Conservation (phyloP, 768 basidiomycete genomes). For the Tricholomella constricta region DNA sequence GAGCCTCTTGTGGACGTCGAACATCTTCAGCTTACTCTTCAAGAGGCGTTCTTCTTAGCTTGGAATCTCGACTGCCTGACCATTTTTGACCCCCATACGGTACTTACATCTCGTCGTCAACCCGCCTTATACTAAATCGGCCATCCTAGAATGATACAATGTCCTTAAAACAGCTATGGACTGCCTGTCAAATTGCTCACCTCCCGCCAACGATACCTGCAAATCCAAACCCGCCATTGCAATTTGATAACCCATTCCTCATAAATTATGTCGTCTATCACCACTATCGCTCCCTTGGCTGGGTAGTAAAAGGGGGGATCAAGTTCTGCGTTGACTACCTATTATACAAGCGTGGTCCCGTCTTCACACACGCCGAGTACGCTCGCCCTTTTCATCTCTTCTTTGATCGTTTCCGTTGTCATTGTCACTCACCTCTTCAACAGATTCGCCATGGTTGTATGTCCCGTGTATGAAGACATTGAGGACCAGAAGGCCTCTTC, state of each 20-base stretch:
- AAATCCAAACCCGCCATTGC: slow-evolving; percentile 29
- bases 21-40: slow-evolving; percentile 87
- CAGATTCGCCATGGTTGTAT: slow-evolving; percentile 89
- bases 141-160: slow-evolving; percentile 51
- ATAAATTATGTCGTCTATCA: slow-evolving; percentile 90
- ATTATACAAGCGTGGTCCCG: slow-evolving; percentile 91
- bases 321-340: slow-evolving; percentile 98
- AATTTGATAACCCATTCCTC: slow-evolving; percentile 91
- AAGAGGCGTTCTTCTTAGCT: slow-evolving; percentile 86
- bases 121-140: slow-evolving; percentile 1
- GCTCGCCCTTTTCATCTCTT: slow-evolving; percentile 27
- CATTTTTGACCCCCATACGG: slow-evolving; percentile 65
- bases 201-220: slow-evolving; percentile 41
- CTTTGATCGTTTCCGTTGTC: no score
- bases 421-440: not conserved
- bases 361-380: slow-evolving; percentile 95
- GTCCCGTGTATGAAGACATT: slow-evolving; percentile 88
- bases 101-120: slow-evolving; percentile 34
- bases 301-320: slow-evolving; percentile 94
- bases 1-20: slow-evolving; percentile 73
- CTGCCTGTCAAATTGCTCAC: slow-evolving; percentile 60
- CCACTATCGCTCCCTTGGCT: slow-evolving; percentile 94
- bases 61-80: slow-evolving; percentile 86
- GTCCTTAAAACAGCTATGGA: slow-evolving; percentile 62
- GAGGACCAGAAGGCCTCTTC: slow-evolving; percentile 68